Conservation (phyloP, 768 basidiomycete species). For the Exidia glandulosa region DNA sequence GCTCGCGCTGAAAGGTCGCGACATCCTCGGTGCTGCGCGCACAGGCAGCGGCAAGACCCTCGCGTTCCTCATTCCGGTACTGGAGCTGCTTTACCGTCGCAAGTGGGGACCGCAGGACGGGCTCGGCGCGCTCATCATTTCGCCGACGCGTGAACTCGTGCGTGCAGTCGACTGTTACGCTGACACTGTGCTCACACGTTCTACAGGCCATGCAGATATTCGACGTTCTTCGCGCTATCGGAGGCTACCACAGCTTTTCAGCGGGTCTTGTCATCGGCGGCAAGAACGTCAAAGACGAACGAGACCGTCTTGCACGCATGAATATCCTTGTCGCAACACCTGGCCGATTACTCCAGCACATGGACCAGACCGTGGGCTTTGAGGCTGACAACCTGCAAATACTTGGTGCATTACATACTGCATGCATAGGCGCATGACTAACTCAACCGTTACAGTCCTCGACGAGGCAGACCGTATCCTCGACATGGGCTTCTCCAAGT, state of each 20-base stretch:
- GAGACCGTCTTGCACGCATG: constrained; percentile 81
- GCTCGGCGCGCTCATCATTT: constrained; percentile 82
- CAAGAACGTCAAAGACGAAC: constrained; percentile 88
- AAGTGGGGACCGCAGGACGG: constrained; percentile 69
- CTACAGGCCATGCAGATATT: constrained; percentile 93
- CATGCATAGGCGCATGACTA: not conserved
- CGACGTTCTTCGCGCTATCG: constrained; percentile 87
- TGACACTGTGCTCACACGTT: not conserved
- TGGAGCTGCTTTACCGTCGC: constrained; percentile 51
- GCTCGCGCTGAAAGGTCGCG: constrained; percentile 46
- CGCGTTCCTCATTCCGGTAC: constrained; percentile 56
- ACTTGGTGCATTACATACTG: constrained; percentile 46
- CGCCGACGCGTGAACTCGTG: constrained; percentile 87
- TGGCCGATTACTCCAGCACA: constrained; percentile 87
- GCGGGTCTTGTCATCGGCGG: constrained; percentile 95
- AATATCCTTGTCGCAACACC: constrained; percentile 99
- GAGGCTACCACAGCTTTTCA: constrained; percentile 82
- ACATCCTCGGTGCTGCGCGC: constrained; percentile 57
- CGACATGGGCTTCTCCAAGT: constrained; percentile 90
- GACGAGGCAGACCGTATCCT: constrained; percentile 96
- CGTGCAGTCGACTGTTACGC: constrained; percentile 16
- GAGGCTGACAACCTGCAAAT: constrained; percentile 85
- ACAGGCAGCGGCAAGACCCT: constrained; percentile 70
- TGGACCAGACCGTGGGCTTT: constrained; percentile 97
- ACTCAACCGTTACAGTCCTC: constrained; percentile 43